phyloP scores from a whole-genome alignment of 768 basidiomycete species.

The Hypholoma fasciculare region DNA sequence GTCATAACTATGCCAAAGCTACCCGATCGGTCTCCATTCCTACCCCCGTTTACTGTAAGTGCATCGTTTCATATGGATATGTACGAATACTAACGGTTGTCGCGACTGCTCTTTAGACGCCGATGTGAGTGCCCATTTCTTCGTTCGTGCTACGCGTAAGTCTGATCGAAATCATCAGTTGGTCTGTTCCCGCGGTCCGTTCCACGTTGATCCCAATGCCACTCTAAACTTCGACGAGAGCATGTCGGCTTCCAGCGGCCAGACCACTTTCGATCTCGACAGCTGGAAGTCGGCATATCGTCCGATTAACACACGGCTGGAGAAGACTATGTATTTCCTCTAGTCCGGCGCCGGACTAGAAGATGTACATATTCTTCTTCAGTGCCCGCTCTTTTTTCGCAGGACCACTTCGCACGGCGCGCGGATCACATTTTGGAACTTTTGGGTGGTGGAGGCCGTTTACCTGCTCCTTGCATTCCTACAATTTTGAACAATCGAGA shows the following conservation, averaged over 20 bases:
- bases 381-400: not conserved
- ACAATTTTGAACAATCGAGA: not conserved
- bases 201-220: slow-evolving; percentile 13
- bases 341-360: slow-evolving; percentile 3
- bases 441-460: no score
- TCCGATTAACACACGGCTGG: slow-evolving; percentile 7
- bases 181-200: slow-evolving; percentile 19
- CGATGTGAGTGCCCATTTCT: slow-evolving; percentile 13
- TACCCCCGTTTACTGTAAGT: slow-evolving; percentile 31
- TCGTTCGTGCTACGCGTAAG: not conserved
- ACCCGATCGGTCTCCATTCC: slow-evolving; percentile 32
- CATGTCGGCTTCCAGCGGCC: slow-evolving; percentile 10
- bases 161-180: slow-evolving; percentile 8
- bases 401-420: not conserved
- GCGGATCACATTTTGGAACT: not conserved
- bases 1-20: slow-evolving; percentile 29
- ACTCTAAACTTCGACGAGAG: slow-evolving; percentile 11
- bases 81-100: not conserved
- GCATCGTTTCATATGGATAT: not conserved
- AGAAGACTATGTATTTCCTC: slow-evolving; percentile 21
- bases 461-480: not conserved
- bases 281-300: slow-evolving; percentile 15
- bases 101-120: slow-evolving; percentile 14
- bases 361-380: slow-evolving; percentile 1
- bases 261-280: slow-evolving; percentile 10